Evolutionary conservation across 192 early-diverging fungal species (phyloP), one percentile per base, ranked within the genome.

Genomic region (Geranomyces variabilis): DNA sequence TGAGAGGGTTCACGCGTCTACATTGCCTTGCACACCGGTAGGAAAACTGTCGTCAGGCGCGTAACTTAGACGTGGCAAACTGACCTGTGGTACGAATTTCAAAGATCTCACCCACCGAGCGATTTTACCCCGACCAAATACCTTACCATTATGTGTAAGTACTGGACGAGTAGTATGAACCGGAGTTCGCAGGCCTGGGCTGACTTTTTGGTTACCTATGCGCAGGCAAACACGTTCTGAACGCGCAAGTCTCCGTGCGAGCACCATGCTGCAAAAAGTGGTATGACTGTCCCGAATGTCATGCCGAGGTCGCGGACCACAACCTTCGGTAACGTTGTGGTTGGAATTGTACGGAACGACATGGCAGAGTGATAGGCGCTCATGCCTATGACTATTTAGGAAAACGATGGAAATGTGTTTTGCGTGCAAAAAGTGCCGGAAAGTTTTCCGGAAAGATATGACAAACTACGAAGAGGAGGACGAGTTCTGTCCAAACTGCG

Each of bases 391-490:
- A 3, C 3, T 53, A 15, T 53, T 62, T 36, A 82, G 82, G 69
- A 93, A 93, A 77, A 86, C 92, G 22, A 78, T 80, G 46, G 97
- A 99, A 75, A 94, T 99, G 91, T 87, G 93, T 4, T 96, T 99
- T 83, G 90, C 92, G 10, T 99, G 97, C 82, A 99, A 99, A 80
- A 97, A 97, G 69, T 99, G 97, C 83, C 95, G 93, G 87, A 98
- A 98, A 81, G 89, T 91, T n/a, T 98, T 98, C 74, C 87, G 96
- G 71, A 98, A 98, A 77, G 89, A 95, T 69, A 83, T 93, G 83
- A 70, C 36, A 47, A 86, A 94, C 60, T 99, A 90, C 77, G 94
- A 96, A 44, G 95, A 96, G 62, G 88, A 87, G 24, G 97, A 99
- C 81, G 97, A 99, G 75, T 99, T 89, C 81, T 99, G 97, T 73